Evolutionary conservation across 176 grass and related monocot genomes (phyloP), one percentile per base, ranked within the genome.

Genomic region (Musa itinerans): DNA sequence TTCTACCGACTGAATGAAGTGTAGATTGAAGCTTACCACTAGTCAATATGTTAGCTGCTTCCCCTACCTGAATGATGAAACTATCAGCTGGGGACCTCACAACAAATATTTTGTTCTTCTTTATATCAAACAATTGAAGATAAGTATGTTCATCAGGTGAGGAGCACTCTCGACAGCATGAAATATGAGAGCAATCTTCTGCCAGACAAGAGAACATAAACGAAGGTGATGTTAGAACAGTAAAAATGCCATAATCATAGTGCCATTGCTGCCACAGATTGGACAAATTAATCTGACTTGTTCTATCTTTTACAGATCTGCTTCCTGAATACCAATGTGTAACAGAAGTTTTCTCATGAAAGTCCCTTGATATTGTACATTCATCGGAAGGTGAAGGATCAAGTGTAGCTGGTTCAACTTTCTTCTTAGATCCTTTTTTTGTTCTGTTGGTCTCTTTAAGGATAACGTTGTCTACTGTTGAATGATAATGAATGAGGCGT

Each of bases 191-290:
- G 78, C 48, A 69, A 77, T 83, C 80, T 73, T 83, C 82, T 54
- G 72, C 78, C 2, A 75, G 1, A 19, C 58, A 70, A 59, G 80
- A 78, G 1, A 76, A 68, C 24, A 89, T 71, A 87, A 97, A 97
- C 9, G 90, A 76, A 0, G 94, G 94, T 8, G 90, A 61, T n/a
- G 90, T 97, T 78, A 97, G 83, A 78, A 97, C 68, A 0, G 90
- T 93, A 27, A 97, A 81, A 59, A 87, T 81, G n/a, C 94, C 94
- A 74, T 90, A 97, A 50, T 97, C 94, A 12, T 89, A 91, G 76
- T 97, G 94, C 94, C 94, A 97, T 54, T 97, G 89, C 74, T 97
- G 94, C 94, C 94, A 97, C 54, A 97, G 78, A 81, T 89, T 79
- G 0, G 29, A 76, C 22, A 82, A 67, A 78, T 79, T 74, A 66